Evolutionary conservation across 306 rosid genomes (phyloP), one percentile per base, ranked within the genome.

Genomic region (Prinsepia uniflora): DNA sequence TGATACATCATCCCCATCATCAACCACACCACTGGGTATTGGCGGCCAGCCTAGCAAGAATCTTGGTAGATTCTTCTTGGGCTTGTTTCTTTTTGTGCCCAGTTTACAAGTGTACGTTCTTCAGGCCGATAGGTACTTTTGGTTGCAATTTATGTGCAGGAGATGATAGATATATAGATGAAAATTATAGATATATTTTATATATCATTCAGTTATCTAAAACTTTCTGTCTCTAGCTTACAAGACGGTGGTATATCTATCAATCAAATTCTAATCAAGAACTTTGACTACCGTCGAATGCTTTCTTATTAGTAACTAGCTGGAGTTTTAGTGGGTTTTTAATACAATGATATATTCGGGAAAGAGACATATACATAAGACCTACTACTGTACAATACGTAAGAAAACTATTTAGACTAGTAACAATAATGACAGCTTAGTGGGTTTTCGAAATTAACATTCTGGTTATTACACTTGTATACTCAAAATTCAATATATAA

Each of bases 11-110:
- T 36, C 63, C 65, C 60, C 49, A 65, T 10, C 60, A 22, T 48
- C 64, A 14, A 44, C 63, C 65, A 64, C 49, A 65, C 18, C 60
- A 22, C 43, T 59, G 59, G 48, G 50, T 54, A 72, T 73, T 85
- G 81, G 65, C 24, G 63, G 68, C 88, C 86, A 86, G 84, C 82
- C 83, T 70, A 70, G 87, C 83, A 72, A 55, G 84, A 82, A 84
- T 76, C 71, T 82, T 61, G 50, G 91, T 55, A 82, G 80, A 81
- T 84, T 82, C 87, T 59, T 82, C 87, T 59, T 7, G 15, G 30
- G 20, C 41, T 66, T 41, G 71, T 77, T 54, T 74, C 65, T 50
- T 30, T 76, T 22, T 65, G 36, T 76, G 44, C 17, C 14, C 7
- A 41, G 12, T 12, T 72, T 45, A 80, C 82, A 80, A 64, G 71